phyloP scores from a whole-genome alignment of 495 filamentous ascomycete genomes.

The Penicillium ochrochloron region DNA sequence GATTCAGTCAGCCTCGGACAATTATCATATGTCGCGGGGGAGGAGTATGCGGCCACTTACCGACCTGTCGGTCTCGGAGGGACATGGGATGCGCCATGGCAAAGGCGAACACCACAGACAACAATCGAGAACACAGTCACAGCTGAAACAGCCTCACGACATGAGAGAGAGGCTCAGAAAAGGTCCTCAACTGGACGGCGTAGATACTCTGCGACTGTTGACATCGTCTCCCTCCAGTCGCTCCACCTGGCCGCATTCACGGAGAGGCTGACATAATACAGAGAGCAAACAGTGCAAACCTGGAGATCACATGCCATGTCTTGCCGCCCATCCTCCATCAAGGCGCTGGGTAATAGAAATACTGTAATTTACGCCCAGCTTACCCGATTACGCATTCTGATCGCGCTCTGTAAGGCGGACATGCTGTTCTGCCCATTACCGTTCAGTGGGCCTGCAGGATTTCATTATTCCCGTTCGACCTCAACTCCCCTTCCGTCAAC shows the following conservation, averaged over 20 bases:
- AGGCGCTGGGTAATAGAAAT: not conserved
- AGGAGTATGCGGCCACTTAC: conserved; percentile 55
- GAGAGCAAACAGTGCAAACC: conserved; percentile 29
- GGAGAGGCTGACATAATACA: conserved; percentile 26
- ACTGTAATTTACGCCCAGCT: conserved; percentile 14
- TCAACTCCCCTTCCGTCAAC: conserved; percentile 20
- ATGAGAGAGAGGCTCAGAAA: conserved; percentile 17
- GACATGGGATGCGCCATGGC: conserved; percentile 77
- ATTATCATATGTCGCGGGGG: conserved; percentile 15
- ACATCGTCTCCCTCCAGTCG: conserved; percentile 22
- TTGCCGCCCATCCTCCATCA: not conserved
- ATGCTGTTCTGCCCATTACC: not conserved
- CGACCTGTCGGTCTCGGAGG: conserved; percentile 94
- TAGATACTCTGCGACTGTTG: conserved; percentile 16
- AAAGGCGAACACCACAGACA: conserved; percentile 23
- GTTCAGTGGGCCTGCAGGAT: conserved; percentile 12
- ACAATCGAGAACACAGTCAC: conserved; percentile 20
- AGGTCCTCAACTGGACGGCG: conserved; percentile 1
- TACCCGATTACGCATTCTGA: not conserved
- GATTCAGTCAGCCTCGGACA: conserved; percentile 35
- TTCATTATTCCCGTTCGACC: conserved; percentile 21
- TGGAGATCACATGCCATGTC: conserved; percentile 22
- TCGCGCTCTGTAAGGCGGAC: not conserved
- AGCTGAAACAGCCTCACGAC: conserved; percentile 28
- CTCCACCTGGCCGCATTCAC: conserved; percentile 23